A percentile compares a stretch with the other conserved stretches of the same genome.
These are phyloP conservation scores for Lactarius quietus DNA, from an alignment of 768 basidiomycete genomes.

Conservation along the genomic window DNA sequence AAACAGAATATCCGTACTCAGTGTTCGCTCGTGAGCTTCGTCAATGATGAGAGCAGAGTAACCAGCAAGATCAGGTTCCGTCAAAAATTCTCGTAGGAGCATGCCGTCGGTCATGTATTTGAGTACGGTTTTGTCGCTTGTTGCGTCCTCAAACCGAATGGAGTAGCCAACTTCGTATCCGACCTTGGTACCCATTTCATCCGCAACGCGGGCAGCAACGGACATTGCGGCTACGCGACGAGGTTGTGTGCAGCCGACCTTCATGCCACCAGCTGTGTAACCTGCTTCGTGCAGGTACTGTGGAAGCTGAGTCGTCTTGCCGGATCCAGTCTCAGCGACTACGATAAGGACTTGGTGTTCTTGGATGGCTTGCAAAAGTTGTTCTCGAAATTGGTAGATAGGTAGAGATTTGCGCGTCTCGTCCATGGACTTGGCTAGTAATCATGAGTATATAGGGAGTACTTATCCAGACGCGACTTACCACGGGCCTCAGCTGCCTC, in stretches of 20 bases:
- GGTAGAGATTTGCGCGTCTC: constrained; percentile 92
- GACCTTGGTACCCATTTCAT: constrained; percentile 96
- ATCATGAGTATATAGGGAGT: constrained; percentile 11
- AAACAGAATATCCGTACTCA: constrained; percentile 98
- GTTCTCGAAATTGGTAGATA: constrained; percentile 84
- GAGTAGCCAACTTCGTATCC: constrained; percentile 99
- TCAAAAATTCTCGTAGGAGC: constrained; percentile 94
- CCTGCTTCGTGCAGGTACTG: constrained; percentile 99
- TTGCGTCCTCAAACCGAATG: constrained; percentile 99
- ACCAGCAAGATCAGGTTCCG: constrained; percentile 93
- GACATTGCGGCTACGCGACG: constrained; percentile 99
- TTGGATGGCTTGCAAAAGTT: constrained; percentile 83
- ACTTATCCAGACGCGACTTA: constrained; percentile 35
- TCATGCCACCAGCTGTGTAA: constrained; percentile 81
- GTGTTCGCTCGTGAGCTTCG: constrained; percentile 96
- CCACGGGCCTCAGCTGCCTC: constrained; percentile 89
- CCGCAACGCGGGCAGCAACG: constrained; percentile 97
- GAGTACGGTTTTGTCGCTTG: constrained; percentile 96
- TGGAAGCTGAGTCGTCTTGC: constrained; percentile 97
- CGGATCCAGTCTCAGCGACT: constrained; percentile 97
- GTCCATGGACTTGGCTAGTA: constrained; percentile 78
- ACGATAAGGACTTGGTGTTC: constrained; percentile 96
- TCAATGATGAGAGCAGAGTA: constrained; percentile 97
- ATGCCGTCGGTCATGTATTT: constrained; percentile 99
- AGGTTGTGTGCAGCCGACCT: constrained; percentile 95